phyloP scores from a whole-genome alignment of 2,329 filamentous ascomycete species.

The Hirsutella minnesotensis region DNA sequence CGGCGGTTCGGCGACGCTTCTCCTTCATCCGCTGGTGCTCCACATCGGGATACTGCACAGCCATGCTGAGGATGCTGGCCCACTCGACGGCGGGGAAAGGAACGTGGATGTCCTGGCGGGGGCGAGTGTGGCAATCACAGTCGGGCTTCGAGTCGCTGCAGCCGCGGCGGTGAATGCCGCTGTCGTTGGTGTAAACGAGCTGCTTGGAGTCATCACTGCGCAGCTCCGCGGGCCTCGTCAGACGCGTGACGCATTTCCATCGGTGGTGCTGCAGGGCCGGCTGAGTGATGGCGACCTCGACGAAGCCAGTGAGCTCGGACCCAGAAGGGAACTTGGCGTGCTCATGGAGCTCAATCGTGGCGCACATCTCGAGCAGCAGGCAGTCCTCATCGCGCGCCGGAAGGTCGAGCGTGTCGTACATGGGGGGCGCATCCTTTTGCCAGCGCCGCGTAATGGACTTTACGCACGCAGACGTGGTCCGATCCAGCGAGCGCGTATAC shows the following conservation, averaged over 20 bases:
- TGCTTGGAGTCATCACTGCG: constrained; percentile 30
- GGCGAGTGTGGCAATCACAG: constrained; percentile 38
- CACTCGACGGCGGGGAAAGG: constrained; percentile 47
- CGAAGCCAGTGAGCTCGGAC: constrained; percentile 47
- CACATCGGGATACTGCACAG: constrained; percentile 38
- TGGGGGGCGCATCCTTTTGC: constrained; percentile 45
- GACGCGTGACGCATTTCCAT: constrained; percentile 49
- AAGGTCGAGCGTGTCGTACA: constrained; percentile 39
- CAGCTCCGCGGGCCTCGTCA: constrained; percentile 45
- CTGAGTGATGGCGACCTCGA: constrained; percentile 46
- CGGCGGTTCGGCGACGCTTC: constrained; percentile 20
- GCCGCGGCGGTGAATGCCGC: constrained; percentile 40
- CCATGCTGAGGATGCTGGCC: constrained; percentile 46
- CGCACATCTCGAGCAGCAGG: constrained; percentile 51
- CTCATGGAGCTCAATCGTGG: constrained; percentile 46
- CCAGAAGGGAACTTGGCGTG: constrained; percentile 44
- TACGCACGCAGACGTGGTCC: constrained; percentile 43
- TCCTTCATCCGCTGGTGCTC: constrained; percentile 26
- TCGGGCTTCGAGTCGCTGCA: constrained; percentile 34
- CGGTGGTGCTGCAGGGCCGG: constrained; percentile 40
- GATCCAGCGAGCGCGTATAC: constrained; percentile 42
- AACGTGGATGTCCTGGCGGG: constrained; percentile 39
- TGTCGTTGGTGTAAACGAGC: constrained; percentile 36
- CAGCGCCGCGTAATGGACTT: constrained; percentile 42
- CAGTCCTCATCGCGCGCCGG: constrained; percentile 36